A percentile compares a stretch with the other conserved stretches of the same genome.
Evolutionary conservation across 1,284 basidiomycete species (phyloP).

Genomic region (Uromyces viciae-fabae): DNA sequence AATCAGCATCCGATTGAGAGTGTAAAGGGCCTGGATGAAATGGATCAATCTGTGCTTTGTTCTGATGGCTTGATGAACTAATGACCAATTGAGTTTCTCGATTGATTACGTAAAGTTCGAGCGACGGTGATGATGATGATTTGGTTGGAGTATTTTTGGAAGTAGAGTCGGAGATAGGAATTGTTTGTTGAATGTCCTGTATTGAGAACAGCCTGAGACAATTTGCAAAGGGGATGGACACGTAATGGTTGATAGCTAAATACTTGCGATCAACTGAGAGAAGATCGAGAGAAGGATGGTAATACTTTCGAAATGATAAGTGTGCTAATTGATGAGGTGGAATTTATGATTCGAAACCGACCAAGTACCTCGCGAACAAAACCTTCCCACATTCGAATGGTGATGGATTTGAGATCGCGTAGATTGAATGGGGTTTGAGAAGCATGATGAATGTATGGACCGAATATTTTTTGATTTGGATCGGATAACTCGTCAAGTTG

Average conservation of each 20-base stretch:
- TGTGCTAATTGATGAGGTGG: neutral
- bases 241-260: slow-evolving; percentile 23
- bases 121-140: neutral
- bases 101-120: slow-evolving; percentile 28
- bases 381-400: slow-evolving; percentile 12
- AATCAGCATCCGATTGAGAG: neutral
- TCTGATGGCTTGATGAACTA: neutral
- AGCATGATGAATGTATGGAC: no score
- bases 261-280: slow-evolving; percentile 35
- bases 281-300: neutral
- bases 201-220: neutral
- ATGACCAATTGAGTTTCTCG: neutral
- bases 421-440: neutral
- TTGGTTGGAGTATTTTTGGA: neutral
- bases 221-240: slow-evolving; percentile 11
- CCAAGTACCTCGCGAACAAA: slow-evolving; percentile 23
- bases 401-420: neutral
- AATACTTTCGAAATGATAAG: neutral
- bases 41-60: neutral
- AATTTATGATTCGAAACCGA: slow-evolving; percentile 1
- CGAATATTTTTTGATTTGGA: neutral
- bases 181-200: neutral
- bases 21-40: neutral
- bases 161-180: neutral
- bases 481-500: neutral